Percentiles rank a stretch among this genome's conserved stretches.
phyloP scores from a whole-genome alignment of 352 stramenopile species.

The Globisporangium yorkense region DNA sequence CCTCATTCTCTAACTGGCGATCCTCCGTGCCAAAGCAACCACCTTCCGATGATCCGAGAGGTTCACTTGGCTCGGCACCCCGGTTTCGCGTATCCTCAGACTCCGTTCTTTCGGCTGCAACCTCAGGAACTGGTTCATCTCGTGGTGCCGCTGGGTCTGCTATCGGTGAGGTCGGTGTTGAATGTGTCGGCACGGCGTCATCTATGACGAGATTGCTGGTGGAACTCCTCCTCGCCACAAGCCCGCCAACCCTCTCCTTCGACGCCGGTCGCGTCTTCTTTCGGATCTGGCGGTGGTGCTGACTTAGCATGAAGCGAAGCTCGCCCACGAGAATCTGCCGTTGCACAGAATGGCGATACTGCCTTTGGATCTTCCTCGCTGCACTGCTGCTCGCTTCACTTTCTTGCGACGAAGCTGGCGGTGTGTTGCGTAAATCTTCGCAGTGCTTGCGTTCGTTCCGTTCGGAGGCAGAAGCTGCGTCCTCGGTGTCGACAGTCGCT shows the following conservation, averaged over 20 bases:
- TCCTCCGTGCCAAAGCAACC: neutral
- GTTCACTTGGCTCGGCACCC: neutral
- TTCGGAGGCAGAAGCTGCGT: neutral
- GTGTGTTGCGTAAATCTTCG: neutral
- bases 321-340: constrained; percentile 30
- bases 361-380: constrained; percentile 22
- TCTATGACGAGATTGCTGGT: neutral
- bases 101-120: neutral
- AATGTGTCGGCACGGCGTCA: neutral
- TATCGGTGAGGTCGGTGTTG: neutral
- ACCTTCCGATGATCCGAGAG: neutral
- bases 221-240: neutral
- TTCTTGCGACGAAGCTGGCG: neutral
- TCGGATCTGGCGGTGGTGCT: constrained; percentile 22
- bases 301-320: constrained; percentile 30
- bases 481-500: no score
- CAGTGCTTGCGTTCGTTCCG: neutral
- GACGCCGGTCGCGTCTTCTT: constrained; percentile 18
- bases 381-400: constrained; percentile 2
- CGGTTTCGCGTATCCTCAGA: neutral
- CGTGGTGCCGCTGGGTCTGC: neutral
- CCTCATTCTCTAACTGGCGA: neutral
- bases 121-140: neutral
- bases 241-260: neutral
- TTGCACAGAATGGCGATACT: constrained; percentile 30